phyloP scores from a whole-genome alignment of 2,329 filamentous ascomycete species.

The Ophiostoma sp. region DNA sequence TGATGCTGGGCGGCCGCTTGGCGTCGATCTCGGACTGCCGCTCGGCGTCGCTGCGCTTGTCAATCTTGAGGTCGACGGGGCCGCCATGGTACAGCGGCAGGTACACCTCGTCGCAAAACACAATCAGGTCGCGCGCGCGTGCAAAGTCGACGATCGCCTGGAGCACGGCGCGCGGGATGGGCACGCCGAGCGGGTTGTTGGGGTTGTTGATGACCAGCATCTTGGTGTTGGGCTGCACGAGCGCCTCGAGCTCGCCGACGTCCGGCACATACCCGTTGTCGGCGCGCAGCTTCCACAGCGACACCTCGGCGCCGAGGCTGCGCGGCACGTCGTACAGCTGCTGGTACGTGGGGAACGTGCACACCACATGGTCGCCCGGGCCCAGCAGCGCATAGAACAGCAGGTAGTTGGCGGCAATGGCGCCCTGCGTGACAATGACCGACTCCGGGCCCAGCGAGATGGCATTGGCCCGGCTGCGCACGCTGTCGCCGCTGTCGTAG shows the following conservation, averaged over 20 bases:
- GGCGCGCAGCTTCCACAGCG: conserved; percentile 65
- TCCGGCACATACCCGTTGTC: conserved; percentile 63
- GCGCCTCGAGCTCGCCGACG: conserved; percentile 56
- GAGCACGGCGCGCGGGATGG: conserved; percentile 59
- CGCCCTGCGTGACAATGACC: conserved; percentile 71
- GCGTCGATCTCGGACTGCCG: neutral
- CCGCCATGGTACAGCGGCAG: conserved; percentile 70
- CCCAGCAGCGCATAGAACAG: conserved; percentile 66
- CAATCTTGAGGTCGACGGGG: conserved; percentile 35
- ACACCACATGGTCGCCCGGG: conserved; percentile 76
- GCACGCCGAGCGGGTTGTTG: conserved; percentile 74
- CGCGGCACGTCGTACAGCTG: conserved; percentile 72
- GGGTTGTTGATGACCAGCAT: conserved; percentile 62
- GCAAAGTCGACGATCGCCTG: conserved; percentile 60
- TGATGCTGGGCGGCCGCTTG: conserved; percentile 55
- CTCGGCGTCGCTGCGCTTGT: conserved; percentile 30
- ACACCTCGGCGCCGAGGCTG: conserved; percentile 70
- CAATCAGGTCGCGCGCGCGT: conserved; percentile 54
- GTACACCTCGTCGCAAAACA: conserved; percentile 79
- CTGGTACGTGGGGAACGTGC: conserved; percentile 82
- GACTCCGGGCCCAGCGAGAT: conserved; percentile 45
- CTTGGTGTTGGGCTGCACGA: conserved; percentile 67
- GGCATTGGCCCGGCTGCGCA: neutral
- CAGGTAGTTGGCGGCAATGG: conserved; percentile 81
- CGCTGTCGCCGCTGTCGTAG: conserved; percentile 11